Evolutionary conservation across 148 eudicot species (phyloP).

Genomic region (Fagopyrum esculentum): DNA sequence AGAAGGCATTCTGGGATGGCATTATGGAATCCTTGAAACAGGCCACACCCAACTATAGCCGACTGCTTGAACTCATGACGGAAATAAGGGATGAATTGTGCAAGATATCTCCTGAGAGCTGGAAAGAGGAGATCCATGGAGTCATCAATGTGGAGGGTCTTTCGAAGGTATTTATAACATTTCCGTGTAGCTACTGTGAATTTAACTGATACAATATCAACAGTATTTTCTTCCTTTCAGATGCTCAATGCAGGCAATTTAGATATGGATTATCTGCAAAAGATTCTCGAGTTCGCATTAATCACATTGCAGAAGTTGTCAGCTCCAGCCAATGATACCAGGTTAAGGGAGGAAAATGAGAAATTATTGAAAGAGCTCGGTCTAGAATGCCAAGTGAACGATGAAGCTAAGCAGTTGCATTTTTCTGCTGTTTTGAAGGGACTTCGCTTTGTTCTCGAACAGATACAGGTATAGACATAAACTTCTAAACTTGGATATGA

Average conservation of each 20-base stretch:
- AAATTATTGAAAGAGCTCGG: slow-evolving; percentile 7
- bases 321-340: slow-evolving; percentile 13
- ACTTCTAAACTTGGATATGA: not conserved
- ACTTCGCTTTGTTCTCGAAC: slow-evolving; percentile 14
- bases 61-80: slow-evolving; percentile 5
- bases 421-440: slow-evolving; percentile 3
- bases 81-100: slow-evolving; percentile 14
- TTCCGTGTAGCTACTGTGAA: not conserved
- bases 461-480: slow-evolving; percentile 9
- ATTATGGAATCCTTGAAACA: slow-evolving; percentile 6
- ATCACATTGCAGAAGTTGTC: slow-evolving; percentile 12
- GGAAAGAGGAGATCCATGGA: slow-evolving; percentile 14
- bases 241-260: slow-evolving; percentile 9
- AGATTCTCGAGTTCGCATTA: not conserved
- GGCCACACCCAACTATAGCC: slow-evolving; percentile 2
- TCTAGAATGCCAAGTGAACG: not conserved
- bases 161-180: not conserved
- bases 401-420: slow-evolving; percentile 1
- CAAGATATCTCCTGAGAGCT: slow-evolving; percentile 10
- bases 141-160: slow-evolving; percentile 5
- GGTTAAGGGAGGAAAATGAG: slow-evolving; percentile 9
- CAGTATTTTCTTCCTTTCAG: not conserved
- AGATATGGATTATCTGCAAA: slow-evolving; percentile 7
- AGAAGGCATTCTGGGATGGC: slow-evolving; percentile 13
- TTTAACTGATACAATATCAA: not conserved